These are phyloP conservation scores for Dentipellis fragilis DNA, from an alignment of 768 basidiomycete species.

Conservation along the genomic window DNA sequence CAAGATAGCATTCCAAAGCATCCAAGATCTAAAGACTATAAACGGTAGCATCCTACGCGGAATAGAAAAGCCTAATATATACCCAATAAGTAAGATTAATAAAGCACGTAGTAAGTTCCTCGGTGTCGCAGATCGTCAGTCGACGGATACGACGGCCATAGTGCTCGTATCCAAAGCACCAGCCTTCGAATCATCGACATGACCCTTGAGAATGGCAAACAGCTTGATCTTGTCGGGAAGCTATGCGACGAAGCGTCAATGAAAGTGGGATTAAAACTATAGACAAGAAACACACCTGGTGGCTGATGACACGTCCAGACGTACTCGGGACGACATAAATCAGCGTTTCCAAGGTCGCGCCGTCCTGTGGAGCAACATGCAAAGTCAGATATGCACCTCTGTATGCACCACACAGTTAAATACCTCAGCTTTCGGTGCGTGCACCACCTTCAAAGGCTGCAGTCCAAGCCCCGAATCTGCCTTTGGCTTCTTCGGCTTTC, in stretches of 20 bases:
- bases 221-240: not conserved
- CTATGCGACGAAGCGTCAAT: too few relatives aligned
- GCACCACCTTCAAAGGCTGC: not conserved
- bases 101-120: too few relatives aligned
- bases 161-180: not conserved
- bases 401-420: not conserved
- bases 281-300: slow-evolving; percentile 40
- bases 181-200: not conserved
- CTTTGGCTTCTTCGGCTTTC: not conserved
- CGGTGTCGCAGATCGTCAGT: not conserved
- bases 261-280: too few relatives aligned
- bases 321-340: slow-evolving; percentile 73
- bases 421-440: not conserved
- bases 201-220: not conserved
- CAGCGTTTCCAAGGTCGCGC: slow-evolving; percentile 40
- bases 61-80: too few relatives aligned
- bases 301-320: slow-evolving; percentile 62
- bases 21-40: too few relatives aligned
- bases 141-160: not conserved
- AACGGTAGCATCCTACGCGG: too few relatives aligned
- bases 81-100: too few relatives aligned
- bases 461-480: not conserved
- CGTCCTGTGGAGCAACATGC: not conserved
- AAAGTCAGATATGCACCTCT: slow-evolving; percentile 7
- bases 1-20: too few relatives aligned